Evolutionary conservation across 768 basidiomycete species (phyloP), one percentile per base, ranked within the genome.

Genomic region (Lactarius sp.): DNA sequence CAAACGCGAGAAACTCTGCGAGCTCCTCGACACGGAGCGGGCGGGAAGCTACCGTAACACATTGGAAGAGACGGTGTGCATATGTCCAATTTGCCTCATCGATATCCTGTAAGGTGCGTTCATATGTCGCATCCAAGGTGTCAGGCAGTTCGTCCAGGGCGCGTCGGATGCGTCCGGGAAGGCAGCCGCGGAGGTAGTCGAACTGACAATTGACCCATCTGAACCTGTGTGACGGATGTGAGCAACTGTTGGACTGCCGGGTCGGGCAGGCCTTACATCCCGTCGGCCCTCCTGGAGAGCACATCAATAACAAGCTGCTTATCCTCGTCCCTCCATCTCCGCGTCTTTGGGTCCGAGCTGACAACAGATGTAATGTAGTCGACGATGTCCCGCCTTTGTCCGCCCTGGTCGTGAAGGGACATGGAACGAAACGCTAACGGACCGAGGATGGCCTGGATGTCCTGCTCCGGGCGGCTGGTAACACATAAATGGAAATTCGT

Each of bases 121-220:
- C 31, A 31, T 61, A 61, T 14, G 60, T 61, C 33, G 36, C 60
- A 8, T 61, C 44, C 22, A 61, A n/a, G 54, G 52, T 55, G 22
- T 39, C 39, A 20, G 60, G 54, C 12, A 61, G 9, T 18, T 20
- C 52, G 13, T 61, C 37, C 13, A 61, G 39, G n/a, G 34, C 46
- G 22, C 52, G 37, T 16, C 36, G 60, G 16, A 61, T 50, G 31
- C 6, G 8, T 37, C 4, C 54, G 0, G 53, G 54, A 41, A 16
- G 22, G 41, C 61, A 50, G 33, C 47, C 34, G 22, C 61, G 61
- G 2, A 56, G 37, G 5, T 39, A 50, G 39, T 33, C 53, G 5
- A 62, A 46, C 31, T 62, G 54, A 31, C 54, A 62, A 16, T 56
- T 33, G 3, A 62, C 47, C 42, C 53, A 62, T 5, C 54, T 50